Evolutionary conservation across 2,329 filamentous ascomycete species (phyloP).

Genomic region (Pseudogymnoascus sp.): DNA sequence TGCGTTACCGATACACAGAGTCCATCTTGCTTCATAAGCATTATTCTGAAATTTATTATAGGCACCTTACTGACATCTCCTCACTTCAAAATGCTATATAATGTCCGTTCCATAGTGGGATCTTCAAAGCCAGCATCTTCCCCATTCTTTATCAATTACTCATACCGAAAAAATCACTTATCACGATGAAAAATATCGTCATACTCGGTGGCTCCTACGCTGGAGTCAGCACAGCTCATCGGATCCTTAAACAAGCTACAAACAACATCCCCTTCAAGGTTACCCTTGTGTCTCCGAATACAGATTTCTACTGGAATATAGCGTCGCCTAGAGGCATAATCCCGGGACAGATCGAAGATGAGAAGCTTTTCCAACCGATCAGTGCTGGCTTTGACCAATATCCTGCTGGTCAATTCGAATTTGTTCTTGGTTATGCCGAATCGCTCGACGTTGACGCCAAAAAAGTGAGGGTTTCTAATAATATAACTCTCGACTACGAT

Average conservation of each 20-base stretch:
- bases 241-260: constrained; percentile 23
- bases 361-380: constrained; percentile 32
- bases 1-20: not conserved
- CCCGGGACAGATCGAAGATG: constrained; percentile 37
- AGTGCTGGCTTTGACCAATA: constrained; percentile 41
- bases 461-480: constrained; percentile 34
- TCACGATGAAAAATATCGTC: constrained; percentile 24
- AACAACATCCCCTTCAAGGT: constrained; percentile 38
- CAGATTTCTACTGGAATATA: constrained; percentile 42
- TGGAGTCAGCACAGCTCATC: constrained; percentile 26
- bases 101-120: constrained; percentile 3
- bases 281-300: constrained; percentile 44
- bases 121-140: constrained; percentile 6
- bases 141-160: constrained; percentile 8
- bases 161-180: constrained; percentile 9
- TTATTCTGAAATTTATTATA: not conserved
- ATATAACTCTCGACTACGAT: constrained; percentile 36
- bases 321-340: constrained; percentile 41
- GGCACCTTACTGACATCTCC: not conserved
- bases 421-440: constrained; percentile 41
- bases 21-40: not conserved
- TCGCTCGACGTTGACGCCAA: constrained; percentile 35
- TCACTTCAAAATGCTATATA: constrained; percentile 12
- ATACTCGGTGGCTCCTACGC: constrained; percentile 27
- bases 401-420: constrained; percentile 40